Conservation (phyloP, 1,139 yeast genomes). For the Groenewaldozyma auringiensis region DNA sequence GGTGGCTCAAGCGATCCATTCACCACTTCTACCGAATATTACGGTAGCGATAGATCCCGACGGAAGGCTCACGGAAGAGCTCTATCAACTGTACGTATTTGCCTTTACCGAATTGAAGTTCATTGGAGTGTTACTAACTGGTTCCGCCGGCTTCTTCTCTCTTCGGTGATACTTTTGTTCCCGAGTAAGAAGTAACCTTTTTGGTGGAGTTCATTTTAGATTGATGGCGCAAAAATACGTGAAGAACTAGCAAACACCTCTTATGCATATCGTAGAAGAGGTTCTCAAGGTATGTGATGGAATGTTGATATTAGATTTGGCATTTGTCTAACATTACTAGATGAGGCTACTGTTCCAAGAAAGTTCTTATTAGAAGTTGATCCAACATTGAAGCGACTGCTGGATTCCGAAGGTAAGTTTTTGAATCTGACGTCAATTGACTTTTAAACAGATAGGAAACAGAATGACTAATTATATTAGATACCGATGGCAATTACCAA, state of each 20-base stretch:
- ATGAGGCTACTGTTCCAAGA: constrained; percentile 43
- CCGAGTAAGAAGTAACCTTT: too few species aligned
- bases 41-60: not conserved
- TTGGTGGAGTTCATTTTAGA: too few species aligned
- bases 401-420: constrained; percentile 49
- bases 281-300: constrained; percentile 15
- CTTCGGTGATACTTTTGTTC: too few species aligned
- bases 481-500: constrained; percentile 78
- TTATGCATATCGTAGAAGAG: constrained; percentile 9
- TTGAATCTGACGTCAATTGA: too few species aligned
- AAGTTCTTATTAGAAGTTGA: constrained; percentile 75
- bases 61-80: not conserved
- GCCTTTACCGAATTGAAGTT: too few species aligned
- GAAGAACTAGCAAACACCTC: constrained; percentile 11
- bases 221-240: constrained; percentile 14
- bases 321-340: too few species aligned
- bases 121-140: too few species aligned
- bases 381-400: constrained; percentile 57
- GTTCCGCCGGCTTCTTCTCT: too few species aligned
- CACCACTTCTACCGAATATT: not conserved
- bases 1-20: constrained; percentile 1
- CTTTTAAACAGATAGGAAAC: not conserved
- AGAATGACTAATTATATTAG: constrained; percentile 28
- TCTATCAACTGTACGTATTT: not conserved
- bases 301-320: too few species aligned